Evolutionary conservation across 352 stramenopile genomes (phyloP).

Genomic region (Elongisporangium anandrum): DNA sequence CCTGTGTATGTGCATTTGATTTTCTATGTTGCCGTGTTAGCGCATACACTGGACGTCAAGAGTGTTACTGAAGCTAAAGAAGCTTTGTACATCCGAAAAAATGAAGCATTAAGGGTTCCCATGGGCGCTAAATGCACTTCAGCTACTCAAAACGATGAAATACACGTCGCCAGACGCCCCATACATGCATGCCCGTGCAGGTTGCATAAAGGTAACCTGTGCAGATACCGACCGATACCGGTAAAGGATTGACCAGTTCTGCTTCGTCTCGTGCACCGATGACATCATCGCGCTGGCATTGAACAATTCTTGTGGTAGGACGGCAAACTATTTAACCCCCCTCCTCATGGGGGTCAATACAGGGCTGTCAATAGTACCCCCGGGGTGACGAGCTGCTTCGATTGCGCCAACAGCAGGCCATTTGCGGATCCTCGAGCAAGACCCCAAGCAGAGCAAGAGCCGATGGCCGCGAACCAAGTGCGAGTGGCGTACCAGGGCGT

Average conservation of each 20-base stretch:
- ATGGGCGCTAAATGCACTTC: neutral
- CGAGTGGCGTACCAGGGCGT: constrained; percentile 96
- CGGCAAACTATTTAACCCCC: neutral
- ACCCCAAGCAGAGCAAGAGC: neutral
- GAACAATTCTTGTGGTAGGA: neutral
- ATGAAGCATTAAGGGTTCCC: neutral
- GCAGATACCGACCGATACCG: neutral
- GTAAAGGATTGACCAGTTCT: neutral
- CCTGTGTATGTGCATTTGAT: neutral
- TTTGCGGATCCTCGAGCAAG: neutral
- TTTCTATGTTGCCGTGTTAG: neutral
- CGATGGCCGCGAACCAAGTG: constrained; percentile 35
- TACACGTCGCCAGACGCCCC: no score
- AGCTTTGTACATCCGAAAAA: neutral
- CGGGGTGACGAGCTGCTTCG: neutral
- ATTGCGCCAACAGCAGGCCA: neutral
- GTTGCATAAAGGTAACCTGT: neutral
- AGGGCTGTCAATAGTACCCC: neutral
- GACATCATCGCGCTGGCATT: neutral
- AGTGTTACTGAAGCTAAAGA: neutral
- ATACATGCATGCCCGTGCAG: neutral
- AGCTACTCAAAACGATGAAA: neutral
- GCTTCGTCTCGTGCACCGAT: neutral
- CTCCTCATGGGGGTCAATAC: neutral
- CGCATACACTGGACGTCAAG: neutral